Evolutionary conservation across 2,329 filamentous ascomycete species (phyloP), one percentile per base, ranked within the genome.

Genomic region (Neopestalotiopsis sp.): DNA sequence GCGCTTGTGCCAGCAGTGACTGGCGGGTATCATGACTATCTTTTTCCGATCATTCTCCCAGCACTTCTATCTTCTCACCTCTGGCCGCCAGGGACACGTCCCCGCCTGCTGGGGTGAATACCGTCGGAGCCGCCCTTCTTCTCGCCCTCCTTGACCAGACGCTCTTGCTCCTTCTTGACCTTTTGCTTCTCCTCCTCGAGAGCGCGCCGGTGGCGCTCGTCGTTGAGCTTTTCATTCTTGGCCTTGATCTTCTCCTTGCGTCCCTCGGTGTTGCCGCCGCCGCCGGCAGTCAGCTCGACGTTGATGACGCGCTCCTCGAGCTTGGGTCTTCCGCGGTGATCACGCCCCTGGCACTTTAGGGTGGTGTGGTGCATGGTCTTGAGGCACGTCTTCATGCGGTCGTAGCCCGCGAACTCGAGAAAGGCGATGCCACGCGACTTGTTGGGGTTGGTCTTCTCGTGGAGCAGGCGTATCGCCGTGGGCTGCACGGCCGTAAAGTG

Each of bases 331-430:
- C 84, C 75, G 83, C 83, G 49, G 83, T 83, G 66, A 58, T 68
- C 49, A 42, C 58, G 65, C 67, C 14, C 14, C 69, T 87, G 86
- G 83, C 70, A 73, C 9, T 66, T 67, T 78, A 98, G 97, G 72
- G 87, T 86, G 69, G 90, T 92, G 82, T 98, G 95, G 82, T 98
- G 95, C 82, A 95, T 95, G 72, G 94, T 90, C 81, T 95, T 93
- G 70, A 98, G 86, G 77, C 94, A 97, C 40, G 94, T 96, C 85
- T 97, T 93, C 94, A 97, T 97, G 78, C 92, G 90, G 81, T 95
- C 92, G 82, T 91, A 97, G 73, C 90, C 88, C 72, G 90, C 90
- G 78, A 98, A 98, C 81, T 98, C 95, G 74, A 98, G 85, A 80
- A 98, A 97, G 5, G 93, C 94, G 75, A 92, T 92, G 45, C 94